These are phyloP conservation scores for Neurospora tetraspora DNA, from an alignment of 495 filamentous ascomycete species.

Conservation along the genomic window DNA sequence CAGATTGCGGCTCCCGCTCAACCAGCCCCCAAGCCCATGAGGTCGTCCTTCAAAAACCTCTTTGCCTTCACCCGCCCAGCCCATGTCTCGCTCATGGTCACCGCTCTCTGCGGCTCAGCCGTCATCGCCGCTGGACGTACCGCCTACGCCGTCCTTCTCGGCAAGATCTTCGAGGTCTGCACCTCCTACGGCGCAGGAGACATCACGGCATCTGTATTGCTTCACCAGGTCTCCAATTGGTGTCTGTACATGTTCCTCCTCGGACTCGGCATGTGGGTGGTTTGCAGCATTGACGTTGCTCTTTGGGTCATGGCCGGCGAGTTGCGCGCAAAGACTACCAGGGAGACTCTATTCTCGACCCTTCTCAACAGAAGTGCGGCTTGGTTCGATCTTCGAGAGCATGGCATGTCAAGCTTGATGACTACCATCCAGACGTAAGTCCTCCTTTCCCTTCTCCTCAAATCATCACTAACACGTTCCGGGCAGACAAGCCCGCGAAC, in stretches of 20 bases:
- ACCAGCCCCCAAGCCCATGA: background rate
- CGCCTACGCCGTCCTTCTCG: constrained; percentile 58
- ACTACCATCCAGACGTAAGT: constrained; percentile 65
- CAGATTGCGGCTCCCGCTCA: background rate
- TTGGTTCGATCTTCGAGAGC: constrained; percentile 71
- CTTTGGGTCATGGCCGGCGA: constrained; percentile 72
- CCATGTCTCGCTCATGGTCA: constrained; percentile 45
- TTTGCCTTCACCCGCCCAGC: constrained; percentile 60
- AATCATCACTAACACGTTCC: background rate
- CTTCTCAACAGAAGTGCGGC: constrained; percentile 61
- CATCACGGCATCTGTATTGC: constrained; percentile 38
- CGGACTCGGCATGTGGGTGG: constrained; percentile 52
- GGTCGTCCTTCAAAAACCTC: constrained; percentile 35
- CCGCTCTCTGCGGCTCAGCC: constrained; percentile 44
- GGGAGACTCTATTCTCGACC: constrained; percentile 53
- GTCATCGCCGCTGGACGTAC: constrained; percentile 54
- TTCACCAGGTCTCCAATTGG: constrained; percentile 45
- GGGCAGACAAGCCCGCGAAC: constrained; percentile 65
- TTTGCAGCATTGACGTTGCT: constrained; percentile 53
- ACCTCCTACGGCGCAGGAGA: constrained; percentile 51
- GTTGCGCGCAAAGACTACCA: constrained; percentile 58
- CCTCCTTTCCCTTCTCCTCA: background rate
- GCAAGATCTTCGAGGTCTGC: constrained; percentile 65
- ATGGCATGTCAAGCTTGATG: constrained; percentile 64
- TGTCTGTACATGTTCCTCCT: constrained; percentile 49